These are phyloP conservation scores for Pichia ethanolica DNA, from an alignment of 805 yeast species.

Conservation along the genomic window DNA sequence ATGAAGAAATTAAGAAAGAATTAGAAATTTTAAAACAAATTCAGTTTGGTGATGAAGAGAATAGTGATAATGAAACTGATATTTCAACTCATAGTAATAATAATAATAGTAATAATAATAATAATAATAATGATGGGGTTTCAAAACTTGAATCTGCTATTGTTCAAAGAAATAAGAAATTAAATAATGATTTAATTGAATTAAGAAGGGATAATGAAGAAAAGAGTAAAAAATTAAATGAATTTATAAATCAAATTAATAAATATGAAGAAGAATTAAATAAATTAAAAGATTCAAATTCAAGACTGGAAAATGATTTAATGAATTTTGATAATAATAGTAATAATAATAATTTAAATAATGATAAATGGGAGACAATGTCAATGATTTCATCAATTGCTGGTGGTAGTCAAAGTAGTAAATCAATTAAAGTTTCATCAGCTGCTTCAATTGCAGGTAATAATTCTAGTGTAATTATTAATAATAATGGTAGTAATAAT, in stretches of 20 bases:
- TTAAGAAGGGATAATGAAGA: constrained; percentile 53
- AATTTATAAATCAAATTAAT: constrained; percentile 33
- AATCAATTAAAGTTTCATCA: constrained; percentile 36
- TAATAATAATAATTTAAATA: constrained; percentile 16
- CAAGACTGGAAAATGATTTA: constrained; percentile 68
- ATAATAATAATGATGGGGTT: constrained; percentile 34
- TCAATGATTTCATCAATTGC: constrained; percentile 59
- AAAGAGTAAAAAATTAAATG: constrained; percentile 32
- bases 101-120: constrained; percentile 17
- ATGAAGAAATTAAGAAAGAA: constrained; percentile 75
- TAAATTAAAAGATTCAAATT: constrained; percentile 39
- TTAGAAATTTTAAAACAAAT: constrained; percentile 63
- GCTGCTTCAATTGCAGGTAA: constrained; percentile 46
- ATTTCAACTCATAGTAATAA: constrained; percentile 19
- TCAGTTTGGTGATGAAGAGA: constrained; percentile 50
- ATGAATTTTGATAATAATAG: constrained; percentile 42
- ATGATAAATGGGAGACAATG: constrained; percentile 50
- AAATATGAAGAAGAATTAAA: constrained; percentile 32
- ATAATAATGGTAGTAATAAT: constrained; percentile 2
- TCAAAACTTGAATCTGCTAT: constrained; percentile 36
- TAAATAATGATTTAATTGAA: constrained; percentile 63
- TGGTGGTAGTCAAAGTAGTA: constrained; percentile 6
- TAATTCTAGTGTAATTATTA: not conserved
- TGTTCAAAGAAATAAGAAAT: constrained; percentile 61
- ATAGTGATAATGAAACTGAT: constrained; percentile 28